Base-by-base conservation (phyloP, 2,329 filamentous ascomycete species). In the Pyrenophora teres region DNA sequence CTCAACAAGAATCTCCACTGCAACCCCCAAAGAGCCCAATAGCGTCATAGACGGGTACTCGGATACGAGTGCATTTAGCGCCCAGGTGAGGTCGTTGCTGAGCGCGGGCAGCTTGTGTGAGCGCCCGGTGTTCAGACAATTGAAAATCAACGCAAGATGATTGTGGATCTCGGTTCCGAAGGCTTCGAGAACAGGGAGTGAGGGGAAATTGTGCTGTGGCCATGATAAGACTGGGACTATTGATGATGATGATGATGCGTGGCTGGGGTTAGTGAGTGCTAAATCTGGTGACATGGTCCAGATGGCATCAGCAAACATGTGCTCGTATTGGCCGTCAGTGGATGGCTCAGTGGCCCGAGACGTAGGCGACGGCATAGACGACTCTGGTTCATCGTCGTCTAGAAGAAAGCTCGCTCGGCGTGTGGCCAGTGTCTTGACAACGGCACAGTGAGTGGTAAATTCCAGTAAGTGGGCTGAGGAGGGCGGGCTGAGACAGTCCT, bases 391-490 rank as follows among this genome's bases (percentile, higher is more conserved):
- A 23, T 45, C 43, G 5, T 51, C 38, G 19, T 31, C 23, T 9
- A 50, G 40, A 15, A 50, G 40, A 15, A 59, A 53, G 16, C 43
- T 27, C 13, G 25, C 5, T 27, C 50, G 40, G 16, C 46, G 56
- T 15, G 6, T 25, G 4, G 36, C 25, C 2, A 51, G 27, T 9
- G 49, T 30, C 16, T 38, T 40, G 12, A 50, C 41, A 15, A 48
- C 40, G 5, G 33, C 19, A 16, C 38, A 40, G 6, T 37, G 39
- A n/a, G 38, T 23, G 2, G 43, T 33, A 21, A 57, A 52, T 13
- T 46, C 40, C 4, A 44, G n/a, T 9, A 38, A 52, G 8, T 30
- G 8, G 3, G 9, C 47, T 13, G 41, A 37, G 7, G 45, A 54
- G 27, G 38, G 27, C n/a, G 51, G 21, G 19, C 33, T 46, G 5